Evolutionary conservation across 2,329 filamentous ascomycete genomes (phyloP).

Genomic region (Emergomyces pasteurianus): DNA sequence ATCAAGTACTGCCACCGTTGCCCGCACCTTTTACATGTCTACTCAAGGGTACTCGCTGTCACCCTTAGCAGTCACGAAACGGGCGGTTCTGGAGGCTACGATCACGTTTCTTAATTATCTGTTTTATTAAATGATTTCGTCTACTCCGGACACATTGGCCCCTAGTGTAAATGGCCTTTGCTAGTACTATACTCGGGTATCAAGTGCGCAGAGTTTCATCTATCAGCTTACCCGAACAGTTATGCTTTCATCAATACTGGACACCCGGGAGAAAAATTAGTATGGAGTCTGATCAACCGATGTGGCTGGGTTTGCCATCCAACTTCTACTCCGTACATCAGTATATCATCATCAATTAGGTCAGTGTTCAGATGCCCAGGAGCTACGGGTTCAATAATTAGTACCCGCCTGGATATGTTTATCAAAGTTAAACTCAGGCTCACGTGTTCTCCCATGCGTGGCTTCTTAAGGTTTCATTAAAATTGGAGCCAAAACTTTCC

Average conservation of each 20-base stretch:
- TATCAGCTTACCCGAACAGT: neutral
- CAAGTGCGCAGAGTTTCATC: neutral
- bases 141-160: too few species aligned
- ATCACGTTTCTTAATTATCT: neutral
- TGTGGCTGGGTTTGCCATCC: too few species aligned
- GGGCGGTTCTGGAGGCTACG: neutral
- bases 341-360: too few species aligned
- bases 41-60: neutral
- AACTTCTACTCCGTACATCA: too few species aligned
- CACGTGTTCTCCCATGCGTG: neutral
- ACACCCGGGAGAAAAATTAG: too few species aligned
- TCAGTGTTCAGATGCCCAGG: too few species aligned
- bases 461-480: neutral
- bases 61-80: neutral
- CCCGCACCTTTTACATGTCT: neutral
- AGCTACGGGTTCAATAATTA: too few species aligned
- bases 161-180: neutral
- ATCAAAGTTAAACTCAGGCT: neutral
- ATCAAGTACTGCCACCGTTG: neutral
- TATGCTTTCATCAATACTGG: too few species aligned
- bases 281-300: too few species aligned
- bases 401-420: too few species aligned
- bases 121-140: neutral
- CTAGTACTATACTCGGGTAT: neutral
- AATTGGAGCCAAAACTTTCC: neutral